A percentile compares a stretch with the other conserved stretches of the same genome.
These are phyloP conservation scores for Ilex asprella DNA, from an alignment of 257 asterid species.

Conservation along the genomic window DNA sequence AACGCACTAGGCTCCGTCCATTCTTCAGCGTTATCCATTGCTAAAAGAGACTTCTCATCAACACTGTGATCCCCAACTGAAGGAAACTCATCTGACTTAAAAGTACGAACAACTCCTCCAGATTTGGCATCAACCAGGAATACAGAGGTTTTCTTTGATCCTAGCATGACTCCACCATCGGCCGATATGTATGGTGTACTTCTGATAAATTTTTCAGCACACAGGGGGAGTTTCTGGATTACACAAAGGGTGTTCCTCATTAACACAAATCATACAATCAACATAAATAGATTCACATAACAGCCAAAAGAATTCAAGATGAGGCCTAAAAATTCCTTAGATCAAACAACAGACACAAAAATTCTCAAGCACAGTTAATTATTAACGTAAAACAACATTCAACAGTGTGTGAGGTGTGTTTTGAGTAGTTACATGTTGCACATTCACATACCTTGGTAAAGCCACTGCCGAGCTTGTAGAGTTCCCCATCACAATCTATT, in stretches of 20 bases:
- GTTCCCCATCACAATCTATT: constrained; percentile 76
- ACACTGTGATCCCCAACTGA: constrained; percentile 24
- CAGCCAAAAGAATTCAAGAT: too few relatives aligned
- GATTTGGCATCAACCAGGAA: constrained; percentile 67
- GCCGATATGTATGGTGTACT: constrained; percentile 60
- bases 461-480: constrained; percentile 58
- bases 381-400: too few relatives aligned
- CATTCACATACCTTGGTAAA: constrained; percentile 46
- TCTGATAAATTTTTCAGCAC: constrained; percentile 60
- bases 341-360: too few relatives aligned
- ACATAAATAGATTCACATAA: not conserved
- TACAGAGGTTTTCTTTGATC: constrained; percentile 72
- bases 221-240: constrained; percentile 51
- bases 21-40: constrained; percentile 32
- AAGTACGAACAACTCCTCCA: constrained; percentile 55
- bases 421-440: not conserved
- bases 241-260: not conserved
- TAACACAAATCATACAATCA: constrained; percentile 2
- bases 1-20: constrained; percentile 39
- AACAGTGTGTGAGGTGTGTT: too few relatives aligned
- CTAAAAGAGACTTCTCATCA: constrained; percentile 43
- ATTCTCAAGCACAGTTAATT: too few relatives aligned
- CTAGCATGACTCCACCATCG: constrained; percentile 67
- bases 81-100: constrained; percentile 50
- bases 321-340: too few relatives aligned